A percentile compares a stretch with the other conserved stretches of the same genome.
These are phyloP conservation scores for Rhododendron henanense DNA, from an alignment of 148 eudicot species.

Conservation along the genomic window DNA sequence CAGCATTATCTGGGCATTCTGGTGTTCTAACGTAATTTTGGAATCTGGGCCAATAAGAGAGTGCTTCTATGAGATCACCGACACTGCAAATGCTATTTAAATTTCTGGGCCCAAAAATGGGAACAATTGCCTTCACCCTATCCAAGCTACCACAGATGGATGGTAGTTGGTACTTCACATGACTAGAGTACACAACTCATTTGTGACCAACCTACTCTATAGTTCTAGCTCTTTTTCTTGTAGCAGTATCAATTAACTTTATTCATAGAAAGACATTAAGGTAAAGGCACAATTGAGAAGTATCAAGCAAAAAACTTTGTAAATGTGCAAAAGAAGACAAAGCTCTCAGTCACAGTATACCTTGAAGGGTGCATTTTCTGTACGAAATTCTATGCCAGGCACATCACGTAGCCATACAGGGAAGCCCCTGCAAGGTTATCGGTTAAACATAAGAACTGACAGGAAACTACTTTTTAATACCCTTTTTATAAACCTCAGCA, in stretches of 20 bases:
- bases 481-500: background rate
- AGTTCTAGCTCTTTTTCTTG: background rate
- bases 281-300: background rate
- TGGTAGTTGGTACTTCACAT: background rate
- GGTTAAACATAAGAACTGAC: background rate
- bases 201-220: background rate
- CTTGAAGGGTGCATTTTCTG: slow-evolving; percentile 87
- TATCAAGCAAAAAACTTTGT: background rate
- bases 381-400: slow-evolving; percentile 93
- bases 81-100: background rate
- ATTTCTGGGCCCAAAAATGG: background rate
- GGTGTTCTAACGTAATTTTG: background rate
- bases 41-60: background rate
- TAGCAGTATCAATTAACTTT: background rate
- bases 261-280: background rate
- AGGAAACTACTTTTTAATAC: background rate
- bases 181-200: background rate
- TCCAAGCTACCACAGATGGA: background rate
- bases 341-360: slow-evolving; percentile 26
- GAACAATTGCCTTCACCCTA: background rate
- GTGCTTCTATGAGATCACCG: background rate
- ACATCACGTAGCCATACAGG: slow-evolving; percentile 97
- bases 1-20: background rate
- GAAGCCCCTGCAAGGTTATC: slow-evolving; percentile 63
- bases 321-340: slow-evolving; percentile 3